These are phyloP conservation scores for Dactylellina drechsleri DNA, from an alignment of 2,329 filamentous ascomycete genomes.

Conservation along the genomic window DNA sequence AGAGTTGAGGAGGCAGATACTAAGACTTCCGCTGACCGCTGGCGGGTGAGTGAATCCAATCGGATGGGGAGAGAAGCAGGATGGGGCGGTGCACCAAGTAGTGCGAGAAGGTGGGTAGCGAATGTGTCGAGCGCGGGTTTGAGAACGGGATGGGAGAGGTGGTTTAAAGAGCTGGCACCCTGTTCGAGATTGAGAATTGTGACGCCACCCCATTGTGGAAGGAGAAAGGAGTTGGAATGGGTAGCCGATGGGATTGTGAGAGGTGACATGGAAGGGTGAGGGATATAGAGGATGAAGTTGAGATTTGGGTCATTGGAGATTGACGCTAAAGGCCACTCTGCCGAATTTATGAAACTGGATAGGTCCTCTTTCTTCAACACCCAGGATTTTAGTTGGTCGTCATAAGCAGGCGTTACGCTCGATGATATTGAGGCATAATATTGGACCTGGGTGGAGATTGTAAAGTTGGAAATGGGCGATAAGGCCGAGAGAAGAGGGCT, in stretches of 20 bases:
- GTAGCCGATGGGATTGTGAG: conserved; percentile 70
- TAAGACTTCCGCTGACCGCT: conserved; percentile 84
- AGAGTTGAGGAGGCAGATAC: conserved; percentile 91
- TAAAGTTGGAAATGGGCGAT: conserved; percentile 89
- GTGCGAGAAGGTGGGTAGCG: conserved; percentile 85
- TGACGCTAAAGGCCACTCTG: conserved; percentile 95
- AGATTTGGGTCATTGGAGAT: conserved; percentile 93
- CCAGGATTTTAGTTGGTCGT: conserved; percentile 69
- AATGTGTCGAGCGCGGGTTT: conserved; percentile 87
- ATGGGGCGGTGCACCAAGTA: conserved; percentile 83
- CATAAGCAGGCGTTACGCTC: conserved; percentile 70
- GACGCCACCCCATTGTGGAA: conserved; percentile 93
- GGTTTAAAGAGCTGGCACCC: conserved; percentile 62
- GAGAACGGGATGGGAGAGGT: conserved; percentile 73
- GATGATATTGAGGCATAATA: conserved; percentile 80
- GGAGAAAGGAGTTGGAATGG: conserved; percentile 61
- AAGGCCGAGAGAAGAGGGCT: conserved; percentile 82
- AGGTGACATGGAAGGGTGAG: conserved; percentile 73
- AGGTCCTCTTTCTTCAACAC: conserved; percentile 83
- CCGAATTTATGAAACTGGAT: conserved; percentile 94
- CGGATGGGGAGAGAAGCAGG: conserved; percentile 83
- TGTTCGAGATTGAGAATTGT: conserved; percentile 71
- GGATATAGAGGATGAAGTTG: conserved; percentile 93
- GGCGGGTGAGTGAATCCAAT: conserved; percentile 83
- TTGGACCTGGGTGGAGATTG: conserved; percentile 94